Base-by-base conservation (phyloP, 495 filamentous ascomycete species). In the Parathielavia hyrcaniae region DNA sequence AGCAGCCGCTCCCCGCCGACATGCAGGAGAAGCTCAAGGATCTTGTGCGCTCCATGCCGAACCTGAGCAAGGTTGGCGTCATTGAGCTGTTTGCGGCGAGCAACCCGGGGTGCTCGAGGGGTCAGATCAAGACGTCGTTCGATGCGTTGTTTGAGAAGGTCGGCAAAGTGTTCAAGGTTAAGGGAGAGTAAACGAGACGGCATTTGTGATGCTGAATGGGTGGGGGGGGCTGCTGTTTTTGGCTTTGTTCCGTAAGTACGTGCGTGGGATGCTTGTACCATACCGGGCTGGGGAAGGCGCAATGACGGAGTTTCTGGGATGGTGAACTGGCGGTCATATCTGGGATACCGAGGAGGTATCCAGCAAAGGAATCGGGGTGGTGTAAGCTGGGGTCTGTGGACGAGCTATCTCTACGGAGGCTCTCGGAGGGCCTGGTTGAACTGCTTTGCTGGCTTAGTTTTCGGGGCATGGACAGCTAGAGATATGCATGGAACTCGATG, bases 41-140 rank as follows among this genome's bases (percentile, higher is more conserved):
- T 8, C 50, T 71, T 5, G 53, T 71, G 34, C 51, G 49, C 11
- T 19, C 35, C 3, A 65, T 58, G 48, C 67, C 68, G 12, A 62
- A 51, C 10, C 61, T 67, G 22, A 64, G 61, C 63, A 71, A 71
- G 40, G 50, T 64, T 16, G 68, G 64, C 17, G 53, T 69, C 4
- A 63, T 71, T 26, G 66, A 71, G 44, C 20, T 64, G 23, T 71
- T 71, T 57, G 53, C 53, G 13, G 46, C 62, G 10, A 46, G 63
- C 19, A 40, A 69, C 17, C n/a, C 47, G 22, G 43, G 50, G 16
- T 64, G 57, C 26, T 16, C 56, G 8, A 59, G 49, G 16, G 48
- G 32, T 4, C 64, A 66, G 57, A 62, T 71, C 58, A 66, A 69
- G 53, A 48, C 50, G 14, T 65, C 68, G 10, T 71, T 67, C 45